Evolutionary conservation across 441 rosid species (phyloP), one percentile per base, ranked within the genome.

Genomic region (Biscutella laevigata): DNA sequence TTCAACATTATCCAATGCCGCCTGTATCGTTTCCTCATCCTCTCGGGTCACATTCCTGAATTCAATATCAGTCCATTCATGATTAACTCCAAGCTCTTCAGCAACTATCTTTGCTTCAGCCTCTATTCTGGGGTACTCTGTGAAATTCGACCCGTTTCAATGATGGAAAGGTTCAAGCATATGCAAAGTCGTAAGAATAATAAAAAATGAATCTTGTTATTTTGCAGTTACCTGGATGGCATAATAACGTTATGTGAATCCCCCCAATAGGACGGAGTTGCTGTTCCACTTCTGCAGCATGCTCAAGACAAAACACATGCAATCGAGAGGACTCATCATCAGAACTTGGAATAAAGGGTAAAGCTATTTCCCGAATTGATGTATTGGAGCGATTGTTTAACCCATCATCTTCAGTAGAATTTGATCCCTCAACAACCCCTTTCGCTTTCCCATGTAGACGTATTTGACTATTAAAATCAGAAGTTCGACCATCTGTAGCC

Each of bases 221-320:
- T 36, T 38, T 22, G 5, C 10, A 9, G 69, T 48, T 42, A 89
- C 95, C 97, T 74, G 96, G 96, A 73, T 89, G 97, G 66, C 97
- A 89, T 45, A 94, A 72, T 56, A 89, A 91, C 61, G 75, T 75
- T 26, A 89, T 69, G 61, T 80, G 57, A 61, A 74, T 91, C 32
- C 97, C 97, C 48, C 99, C 94, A 13, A 84, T 75, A 43, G 69
- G 71, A 32, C 68, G 77, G 55, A 94, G 83, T 68, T 71, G 87
- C 67, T 94, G 79, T 59, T 89, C 95, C 46, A 87, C 89, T 72
- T 89, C 95, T 12, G 78, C 71, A 60, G 97, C 99, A 71, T 94
- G 97, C 81, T 94, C 88, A 59, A 94, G 96, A 74, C 95, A 89
- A 71, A 94, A 94, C 28, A 89, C 82, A 53, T 94, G 96, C 77